These are phyloP conservation scores for Monilinia aucupariae DNA, from an alignment of 2,329 filamentous ascomycete genomes.

Conservation along the genomic window DNA sequence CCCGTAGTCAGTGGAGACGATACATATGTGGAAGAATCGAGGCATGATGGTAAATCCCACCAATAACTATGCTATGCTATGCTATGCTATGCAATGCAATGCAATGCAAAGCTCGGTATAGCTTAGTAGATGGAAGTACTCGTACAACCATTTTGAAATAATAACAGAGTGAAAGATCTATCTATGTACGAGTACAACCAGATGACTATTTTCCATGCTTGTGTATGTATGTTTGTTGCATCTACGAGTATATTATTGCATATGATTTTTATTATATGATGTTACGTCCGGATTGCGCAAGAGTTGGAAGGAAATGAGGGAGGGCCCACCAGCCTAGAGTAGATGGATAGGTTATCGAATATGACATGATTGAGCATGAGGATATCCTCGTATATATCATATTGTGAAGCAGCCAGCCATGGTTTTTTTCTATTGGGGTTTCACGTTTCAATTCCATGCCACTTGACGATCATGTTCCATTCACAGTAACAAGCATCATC, in stretches of 20 bases:
- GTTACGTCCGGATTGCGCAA: neutral
- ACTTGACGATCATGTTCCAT: neutral
- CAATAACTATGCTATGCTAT: no score
- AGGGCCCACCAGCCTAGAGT: no score
- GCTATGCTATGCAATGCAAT: no score
- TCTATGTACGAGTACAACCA: no score
- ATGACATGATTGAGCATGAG: neutral
- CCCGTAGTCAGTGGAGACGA: neutral
- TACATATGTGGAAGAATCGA: neutral
- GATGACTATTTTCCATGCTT: no score
- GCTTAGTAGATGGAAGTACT: no score
- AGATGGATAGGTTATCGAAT: neutral
- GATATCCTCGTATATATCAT: neutral
- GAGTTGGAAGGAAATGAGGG: neutral
- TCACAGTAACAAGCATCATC: neutral
- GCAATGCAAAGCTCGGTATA: no score
- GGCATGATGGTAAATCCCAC: neutral
- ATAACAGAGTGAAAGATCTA: no score
- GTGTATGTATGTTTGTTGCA: neutral
- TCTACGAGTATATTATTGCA: neutral
- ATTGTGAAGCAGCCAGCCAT: neutral
- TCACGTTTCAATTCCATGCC: neutral
- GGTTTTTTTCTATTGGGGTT: neutral
- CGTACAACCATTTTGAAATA: no score
- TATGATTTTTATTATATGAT: neutral